Evolutionary conservation across 2,329 filamentous ascomycete genomes (phyloP), one percentile per base, ranked within the genome.

Genomic region (Aspergillus sojae): DNA sequence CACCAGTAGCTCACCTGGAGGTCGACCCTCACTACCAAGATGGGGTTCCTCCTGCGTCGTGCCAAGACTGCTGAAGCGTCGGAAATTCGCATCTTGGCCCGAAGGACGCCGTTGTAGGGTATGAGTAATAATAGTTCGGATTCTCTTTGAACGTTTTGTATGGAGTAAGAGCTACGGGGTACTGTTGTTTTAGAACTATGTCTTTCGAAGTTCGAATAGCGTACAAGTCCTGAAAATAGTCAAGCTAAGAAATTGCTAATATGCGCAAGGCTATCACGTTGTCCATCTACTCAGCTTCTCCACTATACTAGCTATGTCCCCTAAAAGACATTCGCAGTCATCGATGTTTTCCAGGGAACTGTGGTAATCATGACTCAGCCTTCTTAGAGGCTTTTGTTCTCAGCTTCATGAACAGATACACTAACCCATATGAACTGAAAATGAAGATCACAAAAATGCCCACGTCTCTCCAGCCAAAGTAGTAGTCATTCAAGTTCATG

Each of bases 371-470:
- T 48, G 12, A 57, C 57, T 62, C 30, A 34, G 61, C 63, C 55
- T 41, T 65, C 58, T 65, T 65, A 7, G 64, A 56, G 21, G 64
- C 64, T 52, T 65, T 65, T n/a, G 64, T 65, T 59, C 64, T 39
- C 23, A 65, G 45, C 54, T 63, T 65, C 58, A 65, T 65, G 61
- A 65, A 61, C 26, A 63, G 43, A 62, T 56, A 65, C 58, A 65
- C 64, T 19, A 65, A 26, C 12, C 58, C 61, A 32, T 65, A 65
- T 48, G 55, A 41, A 57, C 61, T 53, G 43, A 53, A 50, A 28
- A 63, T 56, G 56, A 60, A 60, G 4, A 60, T 39, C 6, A 65
- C 61, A 36, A 63, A 58, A 41, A 65, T 46, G 19, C 55, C 64
- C 16, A 62, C 64, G 63, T 65, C 53, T 43, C 64, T 63, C 64